Conservation (phyloP, 768 basidiomycete genomes). For the Tephrocybe sp. region DNA sequence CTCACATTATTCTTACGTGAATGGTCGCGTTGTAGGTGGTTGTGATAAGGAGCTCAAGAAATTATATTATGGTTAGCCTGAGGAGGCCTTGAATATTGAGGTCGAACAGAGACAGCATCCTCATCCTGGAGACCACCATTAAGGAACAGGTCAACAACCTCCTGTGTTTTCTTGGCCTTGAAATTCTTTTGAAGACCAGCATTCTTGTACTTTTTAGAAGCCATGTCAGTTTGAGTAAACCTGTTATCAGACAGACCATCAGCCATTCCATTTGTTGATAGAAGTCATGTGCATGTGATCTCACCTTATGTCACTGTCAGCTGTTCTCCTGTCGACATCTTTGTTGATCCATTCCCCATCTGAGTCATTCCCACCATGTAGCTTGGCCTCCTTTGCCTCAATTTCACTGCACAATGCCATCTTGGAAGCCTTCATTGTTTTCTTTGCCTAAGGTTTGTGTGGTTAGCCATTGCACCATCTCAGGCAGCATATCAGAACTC, state of each 20-base stretch:
- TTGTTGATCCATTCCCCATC: too few species aligned
- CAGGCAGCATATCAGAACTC: background rate
- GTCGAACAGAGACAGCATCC: slow-evolving; percentile 12
- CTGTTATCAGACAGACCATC: background rate
- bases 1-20: background rate
- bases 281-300: too few species aligned
- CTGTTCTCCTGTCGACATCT: too few species aligned
- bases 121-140: slow-evolving; percentile 21
- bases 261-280: too few species aligned
- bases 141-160: slow-evolving; percentile 6
- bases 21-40: background rate
- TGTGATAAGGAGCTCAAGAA: background rate
- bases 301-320: too few species aligned
- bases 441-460: background rate
- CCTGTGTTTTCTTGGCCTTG: slow-evolving; percentile 5
- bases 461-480: background rate
- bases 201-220: slow-evolving; percentile 10
- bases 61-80: background rate
- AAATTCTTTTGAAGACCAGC: slow-evolving; percentile 3
- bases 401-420: too few species aligned
- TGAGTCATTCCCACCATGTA: too few species aligned
- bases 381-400: too few species aligned
- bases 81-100: background rate
- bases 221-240: slow-evolving; percentile 5
- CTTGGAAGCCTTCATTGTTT: background rate